Percentiles rank a stretch among this genome's conserved stretches.
These are phyloP conservation scores for Aspergillus sp. DNA, from an alignment of 2,329 filamentous ascomycete genomes.

Conservation along the genomic window DNA sequence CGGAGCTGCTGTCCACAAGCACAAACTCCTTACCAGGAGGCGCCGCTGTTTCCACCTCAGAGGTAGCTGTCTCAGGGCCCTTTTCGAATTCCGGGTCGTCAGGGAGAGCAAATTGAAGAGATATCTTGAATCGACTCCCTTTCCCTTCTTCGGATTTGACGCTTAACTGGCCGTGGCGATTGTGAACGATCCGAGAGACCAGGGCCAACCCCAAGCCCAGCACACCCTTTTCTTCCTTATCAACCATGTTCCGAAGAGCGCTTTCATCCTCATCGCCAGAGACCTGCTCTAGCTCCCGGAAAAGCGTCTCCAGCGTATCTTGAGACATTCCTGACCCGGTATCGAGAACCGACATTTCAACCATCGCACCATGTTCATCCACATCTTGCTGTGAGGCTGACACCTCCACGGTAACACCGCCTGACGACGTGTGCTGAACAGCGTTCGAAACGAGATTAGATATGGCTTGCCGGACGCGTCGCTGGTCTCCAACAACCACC, in stretches of 20 bases:
- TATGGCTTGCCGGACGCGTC: slow-evolving; percentile 76
- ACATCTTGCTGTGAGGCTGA: slow-evolving; percentile 51
- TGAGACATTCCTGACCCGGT: slow-evolving; percentile 65
- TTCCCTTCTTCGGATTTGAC: slow-evolving; percentile 79
- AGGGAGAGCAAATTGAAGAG: slow-evolving; percentile 70
- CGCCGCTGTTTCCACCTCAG: not conserved
- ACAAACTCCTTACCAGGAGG: slow-evolving; percentile 36
- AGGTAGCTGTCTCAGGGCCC: slow-evolving; percentile 23
- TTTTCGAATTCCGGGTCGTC: slow-evolving; percentile 12
- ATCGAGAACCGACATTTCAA: slow-evolving; percentile 75
- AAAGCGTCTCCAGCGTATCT: slow-evolving; percentile 57
- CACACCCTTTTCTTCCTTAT: slow-evolving; percentile 41
- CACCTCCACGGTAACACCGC: slow-evolving; percentile 68
- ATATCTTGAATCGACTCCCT: slow-evolving; percentile 78
- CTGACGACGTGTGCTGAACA: slow-evolving; percentile 69
- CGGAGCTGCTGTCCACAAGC: slow-evolving; percentile 26
- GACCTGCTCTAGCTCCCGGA: slow-evolving; percentile 66
- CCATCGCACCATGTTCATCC: slow-evolving; percentile 54
- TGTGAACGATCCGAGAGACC: slow-evolving; percentile 81
- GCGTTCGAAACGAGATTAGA: slow-evolving; percentile 83
- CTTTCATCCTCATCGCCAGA: slow-evolving; percentile 38
- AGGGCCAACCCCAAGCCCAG: slow-evolving; percentile 82
- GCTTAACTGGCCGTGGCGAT: slow-evolving; percentile 84
- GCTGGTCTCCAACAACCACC: slow-evolving; percentile 73
- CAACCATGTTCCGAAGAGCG: not conserved